A percentile compares a stretch with the other conserved stretches of the same genome.
These are phyloP conservation scores for Diutina siamensis DNA, from an alignment of 1,139 yeast species.

Conservation along the genomic window DNA sequence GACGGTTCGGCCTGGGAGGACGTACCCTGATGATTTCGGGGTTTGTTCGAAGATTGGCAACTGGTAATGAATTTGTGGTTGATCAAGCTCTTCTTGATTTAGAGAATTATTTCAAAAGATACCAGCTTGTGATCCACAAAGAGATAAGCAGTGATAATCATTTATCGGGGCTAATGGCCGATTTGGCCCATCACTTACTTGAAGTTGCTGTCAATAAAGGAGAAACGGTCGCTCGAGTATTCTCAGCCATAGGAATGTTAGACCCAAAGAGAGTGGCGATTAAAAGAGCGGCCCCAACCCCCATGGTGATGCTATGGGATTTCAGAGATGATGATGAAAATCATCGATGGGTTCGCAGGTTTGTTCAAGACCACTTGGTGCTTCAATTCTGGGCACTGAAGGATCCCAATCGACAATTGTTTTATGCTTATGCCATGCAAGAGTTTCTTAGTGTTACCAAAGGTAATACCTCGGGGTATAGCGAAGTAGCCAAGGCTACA, in stretches of 20 bases:
- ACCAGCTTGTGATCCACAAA: slow-evolving; percentile 23
- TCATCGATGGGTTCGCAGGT: slow-evolving; percentile 48
- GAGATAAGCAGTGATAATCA: not conserved
- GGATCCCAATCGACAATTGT: slow-evolving; percentile 76
- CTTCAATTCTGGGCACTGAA: slow-evolving; percentile 84
- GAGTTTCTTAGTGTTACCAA: slow-evolving; percentile 31
- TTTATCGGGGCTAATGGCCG: not conserved
- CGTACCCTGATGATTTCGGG: slow-evolving; percentile 19
- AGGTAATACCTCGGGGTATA: not conserved
- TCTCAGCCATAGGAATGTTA: slow-evolving; percentile 69
- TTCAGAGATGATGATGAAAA: slow-evolving; percentile 55
- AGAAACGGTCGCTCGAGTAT: slow-evolving; percentile 19
- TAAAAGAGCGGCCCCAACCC: slow-evolving; percentile 27
- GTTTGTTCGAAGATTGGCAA: slow-evolving; percentile 43
- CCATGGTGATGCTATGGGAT: slow-evolving; percentile 44
- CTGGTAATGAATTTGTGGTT: slow-evolving; percentile 68
- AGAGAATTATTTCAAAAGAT: slow-evolving; percentile 33
- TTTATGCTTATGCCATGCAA: slow-evolving; percentile 84
- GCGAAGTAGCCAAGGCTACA: not conserved
- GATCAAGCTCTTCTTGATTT: slow-evolving; percentile 69
- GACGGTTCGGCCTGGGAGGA: not conserved
- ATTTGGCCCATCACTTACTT: not conserved
- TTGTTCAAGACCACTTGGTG: slow-evolving; percentile 59
- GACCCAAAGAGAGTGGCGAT: slow-evolving; percentile 55
- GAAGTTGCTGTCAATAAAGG: not conserved